Evolutionary conservation across 768 basidiomycete species (phyloP).

Genomic region (Clitopilus hobsonii): DNA sequence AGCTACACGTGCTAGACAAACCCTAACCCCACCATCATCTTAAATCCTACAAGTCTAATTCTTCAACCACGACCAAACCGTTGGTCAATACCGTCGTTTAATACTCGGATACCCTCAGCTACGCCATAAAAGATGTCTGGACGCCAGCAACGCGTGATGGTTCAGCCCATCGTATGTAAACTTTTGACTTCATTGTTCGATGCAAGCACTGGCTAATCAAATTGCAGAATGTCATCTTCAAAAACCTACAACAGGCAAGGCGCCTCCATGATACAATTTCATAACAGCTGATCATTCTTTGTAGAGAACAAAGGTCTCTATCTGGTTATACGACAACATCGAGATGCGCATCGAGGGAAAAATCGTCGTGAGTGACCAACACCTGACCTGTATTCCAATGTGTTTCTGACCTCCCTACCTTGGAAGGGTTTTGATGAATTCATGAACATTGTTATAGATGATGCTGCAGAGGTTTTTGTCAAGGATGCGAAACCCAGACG

Average conservation of each 20-base stretch:
- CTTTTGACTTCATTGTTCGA: slow-evolving; percentile 3
- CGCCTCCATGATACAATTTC: slow-evolving; percentile 7
- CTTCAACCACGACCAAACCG: neutral
- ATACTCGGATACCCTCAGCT: slow-evolving; percentile 8
- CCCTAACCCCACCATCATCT: slow-evolving; percentile 17
- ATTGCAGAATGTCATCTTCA: slow-evolving; percentile 91
- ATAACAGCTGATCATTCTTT: too few species aligned
- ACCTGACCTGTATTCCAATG: too few species aligned
- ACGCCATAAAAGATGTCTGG: slow-evolving; percentile 64
- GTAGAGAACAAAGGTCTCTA: slow-evolving; percentile 78
- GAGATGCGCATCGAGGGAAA: slow-evolving; percentile 95
- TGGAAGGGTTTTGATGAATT: slow-evolving; percentile 99
- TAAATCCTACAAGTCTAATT: neutral
- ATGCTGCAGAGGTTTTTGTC: slow-evolving; percentile 87
- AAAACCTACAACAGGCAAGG: slow-evolving; percentile 94
- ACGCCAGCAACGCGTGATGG: slow-evolving; percentile 96
- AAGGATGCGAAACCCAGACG: slow-evolving; percentile 83
- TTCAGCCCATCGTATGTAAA: slow-evolving; percentile 91
- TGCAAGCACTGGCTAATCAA: slow-evolving; percentile 8
- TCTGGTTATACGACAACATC: slow-evolving; percentile 97
- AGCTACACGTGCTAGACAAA: slow-evolving; percentile 18
- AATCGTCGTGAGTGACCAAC: slow-evolving; percentile 91
- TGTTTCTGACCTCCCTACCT: slow-evolving; percentile 4
- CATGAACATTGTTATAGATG: slow-evolving; percentile 97
- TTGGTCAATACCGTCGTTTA: slow-evolving; percentile 7